Conservation (phyloP, 257 asterid genomes). For the Sherardia arvensis region DNA sequence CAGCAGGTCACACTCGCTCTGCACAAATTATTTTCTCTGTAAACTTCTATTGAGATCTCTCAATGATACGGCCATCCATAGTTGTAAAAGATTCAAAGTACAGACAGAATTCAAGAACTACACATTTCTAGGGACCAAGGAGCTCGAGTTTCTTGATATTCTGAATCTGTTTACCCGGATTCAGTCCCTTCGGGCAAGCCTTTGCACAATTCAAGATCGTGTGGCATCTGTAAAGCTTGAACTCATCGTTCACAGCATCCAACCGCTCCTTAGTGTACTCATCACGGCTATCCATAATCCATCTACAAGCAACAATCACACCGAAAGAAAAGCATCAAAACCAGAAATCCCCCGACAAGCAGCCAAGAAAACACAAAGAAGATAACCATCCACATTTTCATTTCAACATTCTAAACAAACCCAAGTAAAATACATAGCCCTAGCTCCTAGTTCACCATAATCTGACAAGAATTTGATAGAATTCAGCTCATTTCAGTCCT, state of each 20-base stretch:
- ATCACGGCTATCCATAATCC: conserved; percentile 99
- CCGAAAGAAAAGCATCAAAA: no score
- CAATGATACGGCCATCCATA: conserved; percentile 14
- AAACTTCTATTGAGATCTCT: conserved; percentile 14
- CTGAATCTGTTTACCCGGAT: conserved; percentile 86
- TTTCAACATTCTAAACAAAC: background rate
- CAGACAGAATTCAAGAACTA: background rate
- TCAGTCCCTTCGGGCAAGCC: conserved; percentile 95
- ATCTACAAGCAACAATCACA: conserved; percentile 33
- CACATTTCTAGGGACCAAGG: conserved; percentile 19
- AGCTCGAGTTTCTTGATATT: conserved; percentile 83
- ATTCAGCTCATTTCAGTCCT: background rate
- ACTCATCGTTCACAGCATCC: conserved; percentile 74
- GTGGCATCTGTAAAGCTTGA: conserved; percentile 88
- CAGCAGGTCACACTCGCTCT: conserved; percentile 12
- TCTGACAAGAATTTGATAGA: no score
- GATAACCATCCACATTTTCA: background rate
- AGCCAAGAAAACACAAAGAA: no score
- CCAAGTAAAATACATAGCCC: background rate
- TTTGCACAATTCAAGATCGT: conserved; percentile 88
- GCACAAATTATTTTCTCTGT: conserved; percentile 14
- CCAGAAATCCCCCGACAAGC: no score
- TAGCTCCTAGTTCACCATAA: background rate
- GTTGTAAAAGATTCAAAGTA: conserved; percentile 8
- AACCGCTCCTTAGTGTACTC: conserved; percentile 86